Base-by-base conservation (phyloP, 192 early-diverging fungal species). In the Fimicolochytrium jonesii region DNA sequence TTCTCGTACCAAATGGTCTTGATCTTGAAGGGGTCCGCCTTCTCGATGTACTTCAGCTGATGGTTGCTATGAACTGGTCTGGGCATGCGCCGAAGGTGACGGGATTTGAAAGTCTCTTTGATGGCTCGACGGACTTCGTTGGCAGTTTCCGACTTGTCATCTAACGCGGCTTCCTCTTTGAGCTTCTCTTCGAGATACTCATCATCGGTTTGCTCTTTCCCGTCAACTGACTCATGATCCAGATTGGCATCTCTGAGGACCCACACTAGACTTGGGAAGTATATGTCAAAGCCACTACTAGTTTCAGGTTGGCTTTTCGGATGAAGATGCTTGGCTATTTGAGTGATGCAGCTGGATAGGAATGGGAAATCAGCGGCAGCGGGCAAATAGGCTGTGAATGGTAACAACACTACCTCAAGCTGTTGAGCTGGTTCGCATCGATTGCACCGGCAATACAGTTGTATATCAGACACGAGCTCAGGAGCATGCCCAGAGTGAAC, bases 181-280 rank as follows among this genome's bases (percentile, higher is more conserved):
- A 55, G 53, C 10, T 13, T 10, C 9, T 33, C 6, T 25, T 25
- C 53, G 9, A 55, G 33, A 33, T 55, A 55, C 32, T 55, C 53
- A 33, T 55, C 53, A 17, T 55, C 53, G 32, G 53, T 55, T 22
- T 22, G 6, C 6, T 17, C 10, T 13, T 9, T 25, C 31, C 53
- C 53, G 10, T 10, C 10, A 22, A 10, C 48, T 10, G 10, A 17
- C 9, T 49, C 22, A 17, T 49, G 28, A 22, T 6, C 10, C 6
- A 55, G 11, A 11, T 13, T 10, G n/a, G 22, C 47, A 25, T 55
- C 26, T 28, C 31, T 13, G 17, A 55, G 22, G 53, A 55, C 53
- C 53, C 53, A 55, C 9, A 55, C 17, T 13, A 55, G 31, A 22
- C 32, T 55, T 36, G 53, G 53, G 32, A 55, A 55, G 26, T 55